Evolutionary conservation across 2,329 filamentous ascomycete genomes (phyloP).

Genomic region (Exophiala phaeomuriformis): DNA sequence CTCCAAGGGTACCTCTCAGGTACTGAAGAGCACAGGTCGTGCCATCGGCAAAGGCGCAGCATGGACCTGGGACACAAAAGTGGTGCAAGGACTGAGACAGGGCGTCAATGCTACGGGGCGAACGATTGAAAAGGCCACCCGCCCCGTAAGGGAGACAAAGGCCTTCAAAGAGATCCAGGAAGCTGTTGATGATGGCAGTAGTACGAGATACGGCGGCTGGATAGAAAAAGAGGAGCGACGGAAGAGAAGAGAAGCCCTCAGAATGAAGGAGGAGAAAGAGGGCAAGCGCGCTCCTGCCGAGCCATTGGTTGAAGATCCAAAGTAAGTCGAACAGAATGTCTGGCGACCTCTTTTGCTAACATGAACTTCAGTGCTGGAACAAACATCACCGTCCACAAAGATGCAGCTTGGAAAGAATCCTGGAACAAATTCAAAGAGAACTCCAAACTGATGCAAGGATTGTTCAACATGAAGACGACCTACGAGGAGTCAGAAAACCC

Average conservation of each 20-base stretch:
- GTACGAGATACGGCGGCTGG: constrained; percentile 93
- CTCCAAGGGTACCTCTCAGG: constrained; percentile 72
- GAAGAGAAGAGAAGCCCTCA: constrained; percentile 66
- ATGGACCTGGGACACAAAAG: constrained; percentile 95
- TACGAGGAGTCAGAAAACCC: constrained; percentile 98
- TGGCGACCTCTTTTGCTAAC: constrained; percentile 1
- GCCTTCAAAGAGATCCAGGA: constrained; percentile 89
- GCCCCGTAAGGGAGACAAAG: constrained; percentile 88
- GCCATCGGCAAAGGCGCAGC: constrained; percentile 83
- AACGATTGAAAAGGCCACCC: constrained; percentile 87
- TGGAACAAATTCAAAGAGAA: constrained; percentile 92
- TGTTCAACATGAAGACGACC: constrained; percentile 76
- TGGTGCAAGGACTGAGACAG: constrained; percentile 83
- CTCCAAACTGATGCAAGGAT: constrained; percentile 76
- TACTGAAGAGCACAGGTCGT: constrained; percentile 75
- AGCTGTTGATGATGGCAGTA: constrained; percentile 94
- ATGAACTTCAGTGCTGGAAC: constrained; percentile 67
- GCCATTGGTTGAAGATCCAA: constrained; percentile 70
- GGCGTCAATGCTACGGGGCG: constrained; percentile 79
- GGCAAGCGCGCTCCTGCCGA: constrained; percentile 44
- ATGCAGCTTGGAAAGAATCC: constrained; percentile 95
- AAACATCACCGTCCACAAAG: constrained; percentile 91
- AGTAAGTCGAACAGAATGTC: constrained; percentile 53
- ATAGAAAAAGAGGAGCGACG: constrained; percentile 90
- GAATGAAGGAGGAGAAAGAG: constrained; percentile 53